phyloP scores from a whole-genome alignment of 2,329 filamentous ascomycete genomes.

The Gaeumannomyces sp. region DNA sequence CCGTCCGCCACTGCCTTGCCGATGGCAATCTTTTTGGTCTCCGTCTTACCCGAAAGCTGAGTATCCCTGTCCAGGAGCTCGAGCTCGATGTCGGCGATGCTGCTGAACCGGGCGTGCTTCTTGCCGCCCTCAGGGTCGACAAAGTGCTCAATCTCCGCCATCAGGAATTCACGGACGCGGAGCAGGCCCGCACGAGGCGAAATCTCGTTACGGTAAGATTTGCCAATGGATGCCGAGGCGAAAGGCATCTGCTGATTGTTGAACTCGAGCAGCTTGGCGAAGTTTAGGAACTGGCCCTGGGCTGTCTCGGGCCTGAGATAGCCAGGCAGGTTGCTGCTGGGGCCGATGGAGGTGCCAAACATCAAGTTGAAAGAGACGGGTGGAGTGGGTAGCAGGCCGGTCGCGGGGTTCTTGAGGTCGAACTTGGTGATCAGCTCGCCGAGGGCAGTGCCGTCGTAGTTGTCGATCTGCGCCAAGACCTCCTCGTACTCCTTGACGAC shows the following conservation, averaged over 20 bases:
- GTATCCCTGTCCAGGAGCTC: slow-evolving; percentile 77
- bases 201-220: slow-evolving; percentile 97
- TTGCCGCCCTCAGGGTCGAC: slow-evolving; percentile 93
- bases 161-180: slow-evolving; percentile 92
- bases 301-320: slow-evolving; percentile 92
- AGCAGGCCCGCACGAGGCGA: slow-evolving; percentile 87
- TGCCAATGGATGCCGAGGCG: slow-evolving; percentile 93
- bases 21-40: slow-evolving; percentile 66
- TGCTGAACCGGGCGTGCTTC: slow-evolving; percentile 82
- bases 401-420: slow-evolving; percentile 82
- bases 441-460: slow-evolving; percentile 83
- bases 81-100: slow-evolving; percentile 79
- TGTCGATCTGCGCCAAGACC: slow-evolving; percentile 87
- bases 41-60: slow-evolving; percentile 80
- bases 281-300: slow-evolving; percentile 97
- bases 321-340: slow-evolving; percentile 75
- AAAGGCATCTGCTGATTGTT: slow-evolving; percentile 96
- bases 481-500: slow-evolving; percentile 87
- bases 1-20: slow-evolving; percentile 78
- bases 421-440: slow-evolving; percentile 85
- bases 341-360: slow-evolving; percentile 93
- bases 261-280: slow-evolving; percentile 86
- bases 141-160: slow-evolving; percentile 99
- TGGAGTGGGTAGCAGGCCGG: slow-evolving; percentile 66
- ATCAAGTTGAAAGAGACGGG: slow-evolving; percentile 96